Conservation (phyloP, 768 basidiomycete genomes). For the Pleurotus platypus region DNA sequence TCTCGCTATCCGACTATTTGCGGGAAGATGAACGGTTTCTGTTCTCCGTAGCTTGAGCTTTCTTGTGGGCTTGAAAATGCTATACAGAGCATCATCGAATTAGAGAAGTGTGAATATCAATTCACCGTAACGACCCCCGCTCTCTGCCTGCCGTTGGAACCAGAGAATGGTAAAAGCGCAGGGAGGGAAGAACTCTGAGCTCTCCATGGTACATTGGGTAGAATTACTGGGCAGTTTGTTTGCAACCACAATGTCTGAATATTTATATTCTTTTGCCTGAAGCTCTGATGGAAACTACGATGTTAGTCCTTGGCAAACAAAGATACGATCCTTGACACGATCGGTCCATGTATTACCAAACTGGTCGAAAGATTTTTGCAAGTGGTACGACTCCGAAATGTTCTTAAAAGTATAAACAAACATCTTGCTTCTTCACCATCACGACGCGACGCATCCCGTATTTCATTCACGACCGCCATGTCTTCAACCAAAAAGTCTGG, state of each 20-base stretch:
- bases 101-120: slow-evolving; percentile 96
- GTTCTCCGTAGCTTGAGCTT: slow-evolving; percentile 58
- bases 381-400: background rate
- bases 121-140: slow-evolving; percentile 85
- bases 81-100: slow-evolving; percentile 73
- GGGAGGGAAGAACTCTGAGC: slow-evolving; percentile 40
- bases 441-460: too few relatives aligned
- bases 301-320: background rate
- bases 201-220: background rate
- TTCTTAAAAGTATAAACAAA: background rate
- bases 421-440: too few relatives aligned
- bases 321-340: background rate
- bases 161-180: slow-evolving; percentile 30
- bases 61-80: slow-evolving; percentile 85
- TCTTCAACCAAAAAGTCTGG: background rate
- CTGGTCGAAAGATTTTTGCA: background rate
- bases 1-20: background rate
- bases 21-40: slow-evolving; percentile 8
- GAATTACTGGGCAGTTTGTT: background rate
- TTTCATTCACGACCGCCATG: background rate
- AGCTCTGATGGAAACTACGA: background rate
- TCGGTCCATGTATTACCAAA: background rate
- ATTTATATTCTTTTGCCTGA: background rate
- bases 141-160: slow-evolving; percentile 60
- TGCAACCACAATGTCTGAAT: background rate